These are phyloP conservation scores for Jacaranda mimosifolia DNA, from an alignment of 257 asterid genomes.

Conservation along the genomic window DNA sequence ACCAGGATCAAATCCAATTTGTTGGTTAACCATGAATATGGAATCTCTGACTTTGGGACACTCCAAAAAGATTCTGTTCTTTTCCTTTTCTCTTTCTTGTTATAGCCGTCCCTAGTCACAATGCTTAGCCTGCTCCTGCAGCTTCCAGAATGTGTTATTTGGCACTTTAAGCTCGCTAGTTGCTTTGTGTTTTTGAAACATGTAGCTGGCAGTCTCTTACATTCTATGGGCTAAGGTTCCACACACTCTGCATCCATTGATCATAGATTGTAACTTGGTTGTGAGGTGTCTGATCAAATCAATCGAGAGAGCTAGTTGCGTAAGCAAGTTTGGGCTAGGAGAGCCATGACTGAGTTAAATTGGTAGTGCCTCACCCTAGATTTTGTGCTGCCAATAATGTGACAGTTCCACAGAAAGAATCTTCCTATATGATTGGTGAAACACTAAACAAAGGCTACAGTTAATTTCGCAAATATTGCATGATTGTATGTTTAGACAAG, in stretches of 20 bases:
- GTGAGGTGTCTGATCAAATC: background rate
- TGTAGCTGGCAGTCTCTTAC: background rate
- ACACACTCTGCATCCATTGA: background rate
- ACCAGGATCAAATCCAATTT: background rate
- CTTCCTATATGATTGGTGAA: no score
- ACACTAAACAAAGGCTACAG: no score
- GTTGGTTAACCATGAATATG: conserved; percentile 6
- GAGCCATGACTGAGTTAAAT: no score
- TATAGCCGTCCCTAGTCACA: background rate
- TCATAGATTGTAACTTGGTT: background rate
- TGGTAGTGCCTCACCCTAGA: no score
- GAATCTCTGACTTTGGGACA: background rate
- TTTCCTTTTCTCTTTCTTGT: background rate
- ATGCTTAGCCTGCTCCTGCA: background rate
- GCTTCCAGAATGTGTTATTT: background rate
- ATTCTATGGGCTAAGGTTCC: background rate
- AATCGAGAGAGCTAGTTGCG: background rate
- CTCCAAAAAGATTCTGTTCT: no score
- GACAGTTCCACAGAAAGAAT: no score
- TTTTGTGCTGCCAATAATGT: no score
- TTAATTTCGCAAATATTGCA: no score
- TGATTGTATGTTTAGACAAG: no score
- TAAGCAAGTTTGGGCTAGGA: background rate
- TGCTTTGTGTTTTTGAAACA: conserved; percentile 14
- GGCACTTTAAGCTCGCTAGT: conserved; percentile 6